Percentiles rank a stretch among this genome's conserved stretches.
These are phyloP conservation scores for Achaetomiella virescens DNA, from an alignment of 495 filamentous ascomycete genomes.

Conservation along the genomic window DNA sequence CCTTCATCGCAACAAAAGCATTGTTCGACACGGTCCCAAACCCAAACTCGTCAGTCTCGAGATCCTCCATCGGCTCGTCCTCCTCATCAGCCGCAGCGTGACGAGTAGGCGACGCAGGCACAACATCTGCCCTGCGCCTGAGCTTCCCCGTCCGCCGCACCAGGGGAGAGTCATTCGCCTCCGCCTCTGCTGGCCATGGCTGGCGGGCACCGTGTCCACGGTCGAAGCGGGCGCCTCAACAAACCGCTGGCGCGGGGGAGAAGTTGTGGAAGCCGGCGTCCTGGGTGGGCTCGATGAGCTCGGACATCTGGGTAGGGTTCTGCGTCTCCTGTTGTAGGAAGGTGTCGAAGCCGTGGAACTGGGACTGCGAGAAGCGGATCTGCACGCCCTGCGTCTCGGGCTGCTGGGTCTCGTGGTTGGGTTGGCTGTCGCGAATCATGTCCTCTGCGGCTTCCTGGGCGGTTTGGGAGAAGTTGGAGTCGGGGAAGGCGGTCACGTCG, in stretches of 20 bases:
- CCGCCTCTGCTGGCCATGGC: conserved; percentile 30
- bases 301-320: conserved; percentile 52
- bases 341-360: conserved; percentile 47
- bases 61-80: conserved; percentile 45
- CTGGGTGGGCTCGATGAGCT: conserved; percentile 73
- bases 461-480: conserved; percentile 44
- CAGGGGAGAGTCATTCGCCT: conserved; percentile 52
- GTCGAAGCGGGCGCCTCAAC: conserved; percentile 60
- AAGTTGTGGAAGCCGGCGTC: conserved; percentile 67
- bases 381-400: conserved; percentile 43
- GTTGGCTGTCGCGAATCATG: conserved; percentile 62
- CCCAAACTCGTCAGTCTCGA: conserved; percentile 47
- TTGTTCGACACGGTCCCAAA: conserved; percentile 22
- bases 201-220: conserved; percentile 59
- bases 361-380: conserved; percentile 49
- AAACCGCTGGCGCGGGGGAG: conserved; percentile 55
- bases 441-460: conserved; percentile 48
- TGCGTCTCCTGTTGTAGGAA: conserved; percentile 33
- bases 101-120: conserved; percentile 10
- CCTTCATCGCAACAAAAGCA: conserved; percentile 74
- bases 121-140: conserved; percentile 38
- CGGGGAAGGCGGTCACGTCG: conserved; percentile 35
- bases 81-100: conserved; percentile 32
- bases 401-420: conserved; percentile 30
- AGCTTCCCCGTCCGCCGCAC: conserved; percentile 55